phyloP scores from a whole-genome alignment of 768 basidiomycete species.

The Mycena galericulata region DNA sequence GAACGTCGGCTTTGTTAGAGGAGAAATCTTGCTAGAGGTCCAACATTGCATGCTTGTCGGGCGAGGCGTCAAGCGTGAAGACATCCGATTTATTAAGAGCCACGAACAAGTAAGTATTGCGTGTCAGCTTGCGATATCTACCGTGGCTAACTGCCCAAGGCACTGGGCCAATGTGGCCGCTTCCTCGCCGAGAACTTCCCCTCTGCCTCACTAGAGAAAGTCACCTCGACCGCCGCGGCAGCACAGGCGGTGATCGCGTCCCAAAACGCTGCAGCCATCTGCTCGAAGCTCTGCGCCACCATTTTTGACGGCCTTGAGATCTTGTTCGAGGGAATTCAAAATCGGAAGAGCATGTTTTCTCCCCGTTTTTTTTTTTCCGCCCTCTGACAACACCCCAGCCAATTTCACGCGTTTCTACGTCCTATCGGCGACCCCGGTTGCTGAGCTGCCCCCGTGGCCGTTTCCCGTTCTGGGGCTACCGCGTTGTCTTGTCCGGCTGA shows the following conservation, averaged over 20 bases:
- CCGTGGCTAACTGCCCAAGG: conserved; percentile 53
- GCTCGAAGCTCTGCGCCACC: conserved; percentile 71
- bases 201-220: conserved; percentile 61
- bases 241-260: conserved; percentile 62
- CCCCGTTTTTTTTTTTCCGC: conserved; percentile 9
- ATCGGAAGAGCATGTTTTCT: conserved; percentile 58
- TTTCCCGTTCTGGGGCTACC: conserved; percentile 26
- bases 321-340: conserved; percentile 73
- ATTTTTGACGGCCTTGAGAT: conserved; percentile 74
- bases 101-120: conserved; percentile 83
- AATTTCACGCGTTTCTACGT: conserved; percentile 82
- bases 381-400: conserved; percentile 48
- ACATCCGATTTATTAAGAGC: conserved; percentile 74
- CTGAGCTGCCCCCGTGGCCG: conserved; percentile 33
- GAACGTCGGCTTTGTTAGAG: conserved; percentile 64
- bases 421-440: conserved; percentile 53
- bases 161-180: conserved; percentile 80
- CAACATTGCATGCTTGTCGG: conserved; percentile 79
- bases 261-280: conserved; percentile 76
- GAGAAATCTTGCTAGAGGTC: conserved; percentile 69
- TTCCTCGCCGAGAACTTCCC: conserved; percentile 71
- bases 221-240: conserved; percentile 80
- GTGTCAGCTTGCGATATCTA: not conserved
- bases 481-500: conserved; percentile 23
- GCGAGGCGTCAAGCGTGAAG: conserved; percentile 63